Conservation (phyloP, 352 stramenopile species). For the Heterotrichella gracilis region DNA sequence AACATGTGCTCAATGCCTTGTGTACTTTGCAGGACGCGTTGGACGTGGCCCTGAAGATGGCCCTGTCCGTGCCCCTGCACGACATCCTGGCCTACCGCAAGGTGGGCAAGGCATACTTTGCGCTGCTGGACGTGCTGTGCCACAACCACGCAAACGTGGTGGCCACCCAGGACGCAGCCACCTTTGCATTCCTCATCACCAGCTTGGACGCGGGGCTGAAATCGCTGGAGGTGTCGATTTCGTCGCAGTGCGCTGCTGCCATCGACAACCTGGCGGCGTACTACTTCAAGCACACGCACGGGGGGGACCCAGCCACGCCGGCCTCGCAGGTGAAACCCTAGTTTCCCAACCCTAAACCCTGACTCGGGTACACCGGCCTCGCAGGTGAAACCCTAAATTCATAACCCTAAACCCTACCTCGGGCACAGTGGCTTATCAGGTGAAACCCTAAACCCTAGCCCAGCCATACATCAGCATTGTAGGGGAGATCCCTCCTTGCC, state of each 20-base stretch:
- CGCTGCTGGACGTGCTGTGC: slow-evolving; percentile 88
- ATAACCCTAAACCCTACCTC: too few relatives aligned
- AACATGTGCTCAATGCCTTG: slow-evolving; percentile 11
- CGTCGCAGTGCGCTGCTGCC: slow-evolving; percentile 60
- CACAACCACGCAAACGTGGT: slow-evolving; percentile 71
- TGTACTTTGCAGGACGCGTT: slow-evolving; percentile 51
- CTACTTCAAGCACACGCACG: slow-evolving; percentile 17
- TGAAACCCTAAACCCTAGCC: slow-evolving; percentile 56
- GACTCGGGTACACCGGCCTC: neutral
- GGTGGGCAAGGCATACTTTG: slow-evolving; percentile 81
- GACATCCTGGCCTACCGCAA: slow-evolving; percentile 82
- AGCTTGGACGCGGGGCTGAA: slow-evolving; percentile 45
- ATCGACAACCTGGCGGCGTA: slow-evolving; percentile 59
- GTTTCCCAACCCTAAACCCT: too few relatives aligned
- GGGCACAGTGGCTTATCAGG: slow-evolving; percentile 3
- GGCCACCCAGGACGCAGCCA: slow-evolving; percentile 48
- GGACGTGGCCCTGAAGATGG: slow-evolving; percentile 63
- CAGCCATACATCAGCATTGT: too few relatives aligned
- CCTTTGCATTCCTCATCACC: slow-evolving; percentile 77
- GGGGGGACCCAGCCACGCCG: neutral
- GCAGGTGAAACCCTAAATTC: slow-evolving; percentile 47
- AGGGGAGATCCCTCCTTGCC: too few relatives aligned
- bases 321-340: slow-evolving; percentile 36
- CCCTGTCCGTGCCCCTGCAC: slow-evolving; percentile 62
- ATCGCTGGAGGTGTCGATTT: slow-evolving; percentile 47